Base-by-base conservation (phyloP, 2,329 filamentous ascomycete genomes). In the Fusarium camptoceras region DNA sequence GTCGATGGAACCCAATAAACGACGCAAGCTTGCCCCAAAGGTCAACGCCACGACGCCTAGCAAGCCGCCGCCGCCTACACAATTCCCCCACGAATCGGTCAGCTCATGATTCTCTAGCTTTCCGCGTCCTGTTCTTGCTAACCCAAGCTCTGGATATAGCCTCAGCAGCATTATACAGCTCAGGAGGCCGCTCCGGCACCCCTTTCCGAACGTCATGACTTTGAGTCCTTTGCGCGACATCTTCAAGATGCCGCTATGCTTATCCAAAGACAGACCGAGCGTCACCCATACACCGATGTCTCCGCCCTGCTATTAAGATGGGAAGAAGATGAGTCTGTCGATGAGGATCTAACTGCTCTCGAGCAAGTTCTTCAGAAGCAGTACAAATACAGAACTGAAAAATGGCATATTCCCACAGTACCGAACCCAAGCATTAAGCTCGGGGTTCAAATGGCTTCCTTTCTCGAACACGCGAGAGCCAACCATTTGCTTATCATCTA, bases 211-310 rank as follows among this genome's bases (percentile, higher is more conserved):
- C 84, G 86, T 70, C 84, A 88, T 78, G 88, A 90, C 73, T 91
- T 91, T 79, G 89, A 91, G 78, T 85, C 87, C 55, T 91, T 91
- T 76, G 89, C 88, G 64, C 85, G 88, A 48, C 89, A 91, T 80
- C 84, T 91, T 46, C 89, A 91, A 76, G 89, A 91, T 84, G 89
- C 88, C 51, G 88, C 89, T 69, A 89, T 90, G 85, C 82, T 89
- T 73, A 89, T 91, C 71, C 87, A 89, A 76, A 84, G 87, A 67
- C 88, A 90, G 78, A 87, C 87, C 47, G 86, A 89, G 74, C 84
- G 83, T 61, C 83, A 84, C 5, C 84, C 84, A 8, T 89, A 91
- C 70, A 83, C 81, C 20, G 85, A 84, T 59, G 88, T 88, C 16
- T 89, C 88, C 6, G 88, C 89, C 14, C 78, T 91, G 34, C 78